phyloP scores from a whole-genome alignment of 257 asterid genomes.

The Euphrasia confusa region DNA sequence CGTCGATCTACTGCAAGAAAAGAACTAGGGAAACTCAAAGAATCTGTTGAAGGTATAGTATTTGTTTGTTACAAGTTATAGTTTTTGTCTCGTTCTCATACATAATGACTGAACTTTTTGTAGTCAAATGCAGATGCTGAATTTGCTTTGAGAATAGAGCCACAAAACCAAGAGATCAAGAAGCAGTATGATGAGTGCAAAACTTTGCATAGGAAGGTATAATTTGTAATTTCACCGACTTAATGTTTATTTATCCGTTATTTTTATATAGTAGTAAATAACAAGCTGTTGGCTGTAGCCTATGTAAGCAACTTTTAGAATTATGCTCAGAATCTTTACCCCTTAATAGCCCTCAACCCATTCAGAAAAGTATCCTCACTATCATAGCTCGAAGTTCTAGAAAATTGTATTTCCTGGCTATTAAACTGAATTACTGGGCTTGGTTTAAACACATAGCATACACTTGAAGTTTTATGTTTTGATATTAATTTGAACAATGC shows the following conservation, averaged over 20 bases:
- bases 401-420: conserved; percentile 17
- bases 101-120: conserved; percentile 29
- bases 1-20: conserved; percentile 92
- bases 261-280: background rate
- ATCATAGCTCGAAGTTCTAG: conserved; percentile 2
- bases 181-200: conserved; percentile 75
- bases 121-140: conserved; percentile 65
- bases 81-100: conserved; percentile 14
- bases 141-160: conserved; percentile 86
- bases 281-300: background rate
- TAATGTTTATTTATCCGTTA: conserved; percentile 8
- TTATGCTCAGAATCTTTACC: background rate
- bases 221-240: conserved; percentile 8
- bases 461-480: background rate
- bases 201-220: conserved; percentile 71
- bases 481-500: conserved; percentile 11
- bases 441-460: background rate
- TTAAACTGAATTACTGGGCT: conserved; percentile 7
- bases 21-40: conserved; percentile 90
- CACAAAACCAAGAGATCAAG: conserved; percentile 87
- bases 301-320: conserved; percentile 5
- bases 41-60: conserved; percentile 69
- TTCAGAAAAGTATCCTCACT: background rate
- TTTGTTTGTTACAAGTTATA: conserved; percentile 12
- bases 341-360: background rate